phyloP scores from a whole-genome alignment of 2,329 filamentous ascomycete genomes.

The Xylariaceae sp. region DNA sequence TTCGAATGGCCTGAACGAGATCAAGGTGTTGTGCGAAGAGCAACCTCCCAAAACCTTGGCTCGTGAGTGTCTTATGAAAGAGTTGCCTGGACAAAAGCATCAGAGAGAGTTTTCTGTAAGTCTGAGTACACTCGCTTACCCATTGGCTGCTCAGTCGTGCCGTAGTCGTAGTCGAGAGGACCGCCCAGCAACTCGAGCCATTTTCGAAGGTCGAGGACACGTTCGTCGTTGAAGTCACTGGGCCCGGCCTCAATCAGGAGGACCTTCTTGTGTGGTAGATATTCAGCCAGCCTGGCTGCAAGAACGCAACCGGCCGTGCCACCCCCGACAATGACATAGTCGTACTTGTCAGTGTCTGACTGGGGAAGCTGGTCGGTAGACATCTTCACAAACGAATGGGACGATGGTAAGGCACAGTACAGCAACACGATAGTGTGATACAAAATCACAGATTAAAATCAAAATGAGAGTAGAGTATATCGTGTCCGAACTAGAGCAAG shows the following conservation, averaged over 20 bases:
- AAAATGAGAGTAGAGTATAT: too few species aligned
- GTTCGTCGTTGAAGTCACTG: constrained; percentile 83
- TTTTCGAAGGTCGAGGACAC: constrained; percentile 80
- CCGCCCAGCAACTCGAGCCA: constrained; percentile 83
- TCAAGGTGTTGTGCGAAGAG: constrained; percentile 90
- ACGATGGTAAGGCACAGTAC: too few species aligned
- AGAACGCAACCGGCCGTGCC: constrained; percentile 85
- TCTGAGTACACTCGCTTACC: constrained; percentile 35
- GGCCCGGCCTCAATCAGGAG: constrained; percentile 86
- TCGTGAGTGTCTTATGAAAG: constrained; percentile 84
- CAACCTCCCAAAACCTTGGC: constrained; percentile 91
- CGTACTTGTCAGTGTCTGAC: constrained; percentile 63
- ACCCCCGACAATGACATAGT: constrained; percentile 82
- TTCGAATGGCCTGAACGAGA: constrained; percentile 87
- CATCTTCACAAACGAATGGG: constrained; percentile 12
- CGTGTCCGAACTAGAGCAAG: too few species aligned
- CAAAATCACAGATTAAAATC: too few species aligned
- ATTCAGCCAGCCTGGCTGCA: constrained; percentile 73
- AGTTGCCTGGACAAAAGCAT: constrained; percentile 61
- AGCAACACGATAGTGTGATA: too few species aligned
- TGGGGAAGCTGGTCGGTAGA: constrained; percentile 65
- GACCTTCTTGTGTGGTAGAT: constrained; percentile 76
- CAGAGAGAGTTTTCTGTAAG: constrained; percentile 7
- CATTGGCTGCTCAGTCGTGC: constrained; percentile 83
- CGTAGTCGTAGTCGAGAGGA: constrained; percentile 88